These are phyloP conservation scores for Cordyceps fumosorosea DNA, from an alignment of 2,329 filamentous ascomycete species.

Conservation along the genomic window DNA sequence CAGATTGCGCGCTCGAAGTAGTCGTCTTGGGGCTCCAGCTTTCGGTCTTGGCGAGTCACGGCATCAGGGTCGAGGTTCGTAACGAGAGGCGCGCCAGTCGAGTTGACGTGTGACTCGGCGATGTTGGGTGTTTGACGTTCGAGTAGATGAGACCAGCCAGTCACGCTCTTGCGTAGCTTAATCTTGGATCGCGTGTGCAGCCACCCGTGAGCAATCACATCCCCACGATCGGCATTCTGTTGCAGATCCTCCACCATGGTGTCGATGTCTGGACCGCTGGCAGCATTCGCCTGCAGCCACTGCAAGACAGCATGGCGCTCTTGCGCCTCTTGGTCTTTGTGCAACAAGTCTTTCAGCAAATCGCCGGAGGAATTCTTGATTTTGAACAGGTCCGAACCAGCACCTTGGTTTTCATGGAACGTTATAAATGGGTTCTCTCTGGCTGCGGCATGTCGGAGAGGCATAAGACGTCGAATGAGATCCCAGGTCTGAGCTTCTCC, in stretches of 20 bases:
- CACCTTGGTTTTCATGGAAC: constrained; percentile 19
- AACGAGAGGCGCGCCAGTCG: constrained; percentile 59
- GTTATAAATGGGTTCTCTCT: constrained; percentile 19
- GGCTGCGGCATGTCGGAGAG: constrained; percentile 52
- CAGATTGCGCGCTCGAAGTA: constrained; percentile 87
- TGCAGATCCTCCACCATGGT: constrained; percentile 71
- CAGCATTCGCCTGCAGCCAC: constrained; percentile 78
- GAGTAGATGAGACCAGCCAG: constrained; percentile 58
- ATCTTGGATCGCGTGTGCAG: constrained; percentile 85
- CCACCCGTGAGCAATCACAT: constrained; percentile 83
- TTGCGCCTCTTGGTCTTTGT: constrained; percentile 63
- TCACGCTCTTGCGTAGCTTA: constrained; percentile 79
- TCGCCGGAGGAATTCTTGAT: constrained; percentile 5
- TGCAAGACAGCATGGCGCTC: constrained; percentile 76
- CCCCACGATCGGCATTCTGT: constrained; percentile 67
- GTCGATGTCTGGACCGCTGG: constrained; percentile 64
- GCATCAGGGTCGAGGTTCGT: constrained; percentile 92
- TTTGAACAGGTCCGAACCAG: too few species aligned
- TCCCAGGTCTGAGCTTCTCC: constrained; percentile 89
- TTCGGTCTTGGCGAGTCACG: constrained; percentile 67
- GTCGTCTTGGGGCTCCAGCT: constrained; percentile 74
- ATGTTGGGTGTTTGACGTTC: constrained; percentile 55
- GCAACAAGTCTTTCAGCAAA: constrained; percentile 65
- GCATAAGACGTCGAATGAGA: constrained; percentile 67
- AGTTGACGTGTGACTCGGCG: constrained; percentile 49